These are phyloP conservation scores for Fusarium sterilihyphosum DNA, from an alignment of 2,329 filamentous ascomycete species.

Conservation along the genomic window DNA sequence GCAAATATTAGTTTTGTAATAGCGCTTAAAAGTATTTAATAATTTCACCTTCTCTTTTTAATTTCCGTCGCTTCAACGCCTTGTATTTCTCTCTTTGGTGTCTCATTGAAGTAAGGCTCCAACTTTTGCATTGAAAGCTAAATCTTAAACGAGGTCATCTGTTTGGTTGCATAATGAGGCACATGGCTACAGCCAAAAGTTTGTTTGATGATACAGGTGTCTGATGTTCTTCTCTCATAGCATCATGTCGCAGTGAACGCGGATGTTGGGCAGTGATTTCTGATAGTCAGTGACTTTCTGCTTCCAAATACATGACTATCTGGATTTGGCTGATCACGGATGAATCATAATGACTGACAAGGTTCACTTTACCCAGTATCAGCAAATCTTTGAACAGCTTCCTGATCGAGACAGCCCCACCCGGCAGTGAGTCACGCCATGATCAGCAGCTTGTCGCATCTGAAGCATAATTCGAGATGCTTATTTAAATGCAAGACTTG, in stretches of 20 bases:
- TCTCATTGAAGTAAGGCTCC: too few species aligned
- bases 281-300: constrained; percentile 4
- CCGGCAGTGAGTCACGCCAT: constrained; percentile 6
- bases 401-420: constrained; percentile 1
- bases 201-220: too few species aligned
- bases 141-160: too few species aligned
- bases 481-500: background rate
- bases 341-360: background rate
- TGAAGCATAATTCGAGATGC: background rate
- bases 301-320: background rate
- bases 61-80: fast-evolving
- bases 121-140: background rate
- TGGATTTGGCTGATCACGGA: background rate
- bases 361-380: background rate
- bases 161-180: background rate
- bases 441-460: background rate
- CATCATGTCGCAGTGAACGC: background rate
- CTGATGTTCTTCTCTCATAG: too few species aligned
- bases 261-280: background rate
- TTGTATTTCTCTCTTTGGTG: background rate
- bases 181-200: too few species aligned
- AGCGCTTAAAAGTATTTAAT: background rate
- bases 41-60: background rate
- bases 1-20: background rate
- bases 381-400: background rate